Evolutionary conservation across 192 early-diverging fungal genomes (phyloP).

Genomic region (Geosiphon pyriformis): DNA sequence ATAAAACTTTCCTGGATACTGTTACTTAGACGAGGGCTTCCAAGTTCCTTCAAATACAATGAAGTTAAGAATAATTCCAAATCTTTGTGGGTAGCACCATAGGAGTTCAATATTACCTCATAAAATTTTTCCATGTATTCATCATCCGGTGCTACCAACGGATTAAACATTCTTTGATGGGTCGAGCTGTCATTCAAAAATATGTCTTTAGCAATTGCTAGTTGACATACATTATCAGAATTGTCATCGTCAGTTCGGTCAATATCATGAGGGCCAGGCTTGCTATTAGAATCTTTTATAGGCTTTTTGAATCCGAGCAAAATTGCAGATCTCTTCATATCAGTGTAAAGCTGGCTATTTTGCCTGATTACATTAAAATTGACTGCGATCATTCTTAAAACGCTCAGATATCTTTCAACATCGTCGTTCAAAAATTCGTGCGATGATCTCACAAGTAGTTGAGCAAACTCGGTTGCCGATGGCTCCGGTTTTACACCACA

Average conservation of each 20-base stretch:
- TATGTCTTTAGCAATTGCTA: conserved; percentile 66
- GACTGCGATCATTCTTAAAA: conserved; percentile 69
- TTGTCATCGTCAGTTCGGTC: conserved; percentile 18
- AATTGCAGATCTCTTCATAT: conserved; percentile 59
- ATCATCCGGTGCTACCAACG: conserved; percentile 69
- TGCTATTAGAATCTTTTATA: conserved; percentile 3
- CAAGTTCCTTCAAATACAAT: conserved; percentile 36
- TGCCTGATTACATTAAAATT: conserved; percentile 45
- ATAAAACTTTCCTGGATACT: conserved; percentile 52
- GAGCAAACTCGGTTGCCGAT: conserved; percentile 62
- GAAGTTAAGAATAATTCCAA: conserved; percentile 35
- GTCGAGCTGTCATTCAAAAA: conserved; percentile 76
- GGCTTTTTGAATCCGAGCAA: conserved; percentile 56
- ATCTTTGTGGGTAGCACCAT: neutral
- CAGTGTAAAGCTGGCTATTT: conserved; percentile 38
- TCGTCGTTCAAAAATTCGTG: conserved; percentile 47
- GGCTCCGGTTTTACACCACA: conserved; percentile 85
- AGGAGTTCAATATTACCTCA: conserved; percentile 22
- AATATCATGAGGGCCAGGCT: conserved; percentile 12
- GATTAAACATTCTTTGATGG: conserved; percentile 66
- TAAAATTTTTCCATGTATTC: conserved; percentile 65
- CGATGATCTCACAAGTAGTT: conserved; percentile 55
- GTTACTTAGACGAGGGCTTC: conserved; percentile 58
- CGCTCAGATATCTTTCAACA: conserved; percentile 61
- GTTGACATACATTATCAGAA: conserved; percentile 43